Conservation (phyloP, 345 rosid genomes). For the Linum lewisii region DNA sequence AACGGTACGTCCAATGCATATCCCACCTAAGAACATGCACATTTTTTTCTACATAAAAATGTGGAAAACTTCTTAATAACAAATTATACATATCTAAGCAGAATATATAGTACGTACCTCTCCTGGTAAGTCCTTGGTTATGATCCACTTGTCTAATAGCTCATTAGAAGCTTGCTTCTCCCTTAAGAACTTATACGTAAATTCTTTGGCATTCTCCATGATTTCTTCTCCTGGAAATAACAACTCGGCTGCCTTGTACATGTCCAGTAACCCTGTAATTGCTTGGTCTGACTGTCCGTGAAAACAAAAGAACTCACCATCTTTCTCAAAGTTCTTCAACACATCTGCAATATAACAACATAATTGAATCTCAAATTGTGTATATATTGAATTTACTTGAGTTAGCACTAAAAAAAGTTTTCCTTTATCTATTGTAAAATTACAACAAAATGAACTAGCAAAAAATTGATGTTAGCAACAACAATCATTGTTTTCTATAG, state of each 20-base stretch:
- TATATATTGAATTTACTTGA: too few species aligned
- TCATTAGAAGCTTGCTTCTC: conserved; percentile 42
- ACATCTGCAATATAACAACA: conserved; percentile 38
- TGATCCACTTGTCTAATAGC: conserved; percentile 86
- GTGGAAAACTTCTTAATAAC: too few species aligned
- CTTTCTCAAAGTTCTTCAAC: conserved; percentile 58
- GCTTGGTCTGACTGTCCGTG: conserved; percentile 84
- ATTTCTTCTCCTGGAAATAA: conserved; percentile 59
- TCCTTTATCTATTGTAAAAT: too few species aligned
- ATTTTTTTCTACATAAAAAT: too few species aligned
- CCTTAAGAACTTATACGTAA: conserved; percentile 38
- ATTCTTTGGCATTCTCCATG: conserved; percentile 52
- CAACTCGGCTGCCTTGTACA: conserved; percentile 73
- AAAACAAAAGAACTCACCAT: conserved; percentile 61
- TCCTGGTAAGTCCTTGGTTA: conserved; percentile 81
- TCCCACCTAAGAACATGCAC: conserved; percentile 40
- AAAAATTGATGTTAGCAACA: too few species aligned
- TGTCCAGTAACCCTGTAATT: conserved; percentile 75
- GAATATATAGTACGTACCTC: conserved; percentile 37
- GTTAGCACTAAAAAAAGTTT: too few species aligned
- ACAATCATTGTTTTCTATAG: too few species aligned
- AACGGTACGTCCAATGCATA: conserved; percentile 75
- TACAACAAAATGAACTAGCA: too few species aligned
- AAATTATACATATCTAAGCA: neutral
- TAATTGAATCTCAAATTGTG: too few species aligned